A percentile compares a stretch with the other conserved stretches of the same genome.
phyloP scores from a whole-genome alignment of 805 yeast species.

The Myxozyma kluyveri region DNA sequence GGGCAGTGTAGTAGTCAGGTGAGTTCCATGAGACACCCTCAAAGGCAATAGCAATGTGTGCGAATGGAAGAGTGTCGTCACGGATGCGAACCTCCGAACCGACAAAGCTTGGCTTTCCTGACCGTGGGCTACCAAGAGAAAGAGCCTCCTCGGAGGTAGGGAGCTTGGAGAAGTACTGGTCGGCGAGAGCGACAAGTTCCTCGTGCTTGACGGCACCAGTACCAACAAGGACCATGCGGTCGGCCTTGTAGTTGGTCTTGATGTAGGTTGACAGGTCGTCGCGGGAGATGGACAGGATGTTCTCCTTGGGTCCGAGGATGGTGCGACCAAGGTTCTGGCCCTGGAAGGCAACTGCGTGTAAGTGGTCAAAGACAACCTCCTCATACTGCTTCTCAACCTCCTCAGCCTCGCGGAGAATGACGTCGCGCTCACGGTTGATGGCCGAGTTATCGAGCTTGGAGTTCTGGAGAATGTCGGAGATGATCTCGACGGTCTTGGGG shows the following conservation, averaged over 20 bases:
- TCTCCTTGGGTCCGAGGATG: conserved; percentile 88
- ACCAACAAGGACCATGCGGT: conserved; percentile 97
- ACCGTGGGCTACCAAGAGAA: conserved; percentile 71
- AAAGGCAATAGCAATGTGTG: conserved; percentile 91
- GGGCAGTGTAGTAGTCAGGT: conserved; percentile 90
- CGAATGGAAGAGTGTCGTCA: conserved; percentile 78
- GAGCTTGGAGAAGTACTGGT: conserved; percentile 57
- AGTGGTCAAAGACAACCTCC: conserved; percentile 95
- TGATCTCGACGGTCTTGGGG: conserved; percentile 78
- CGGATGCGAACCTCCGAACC: conserved; percentile 84
- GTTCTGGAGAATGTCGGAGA: conserved; percentile 83
- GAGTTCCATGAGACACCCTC: conserved; percentile 98
- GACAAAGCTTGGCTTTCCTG: conserved; percentile 71
- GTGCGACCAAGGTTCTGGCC: conserved; percentile 95
- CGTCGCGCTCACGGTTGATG: conserved; percentile 94
- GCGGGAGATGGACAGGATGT: conserved; percentile 75
- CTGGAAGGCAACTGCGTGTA: conserved; percentile 87
- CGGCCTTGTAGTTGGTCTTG: conserved; percentile 84
- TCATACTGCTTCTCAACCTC: conserved; percentile 98
- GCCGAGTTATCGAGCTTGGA: conserved; percentile 80
- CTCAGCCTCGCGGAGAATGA: conserved; percentile 92
- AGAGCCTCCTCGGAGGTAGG: conserved; percentile 52
- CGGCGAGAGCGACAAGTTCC: conserved; percentile 72
- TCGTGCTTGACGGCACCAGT: conserved; percentile 90
- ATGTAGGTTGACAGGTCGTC: conserved; percentile 78